Percentiles rank a stretch among this genome's conserved stretches.
Conservation (phyloP, 257 asterid genomes). For the Solanum chilense region DNA sequence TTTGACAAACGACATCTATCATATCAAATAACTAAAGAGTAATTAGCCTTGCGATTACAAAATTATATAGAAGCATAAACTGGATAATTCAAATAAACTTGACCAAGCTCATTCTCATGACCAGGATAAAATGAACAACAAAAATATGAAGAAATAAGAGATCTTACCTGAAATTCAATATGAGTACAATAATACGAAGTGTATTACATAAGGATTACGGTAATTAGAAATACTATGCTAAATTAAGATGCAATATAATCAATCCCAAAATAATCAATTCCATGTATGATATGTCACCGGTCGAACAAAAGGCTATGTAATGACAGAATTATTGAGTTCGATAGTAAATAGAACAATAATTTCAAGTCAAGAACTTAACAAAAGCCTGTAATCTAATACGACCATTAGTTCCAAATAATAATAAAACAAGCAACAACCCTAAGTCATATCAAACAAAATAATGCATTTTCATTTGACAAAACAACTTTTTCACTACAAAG, state of each 20-base stretch:
- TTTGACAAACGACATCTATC: neutral
- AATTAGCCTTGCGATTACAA: neutral
- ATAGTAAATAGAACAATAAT: neutral
- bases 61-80: neutral
- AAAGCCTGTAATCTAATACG: neutral
- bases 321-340: neutral
- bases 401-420: neutral
- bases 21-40: neutral
- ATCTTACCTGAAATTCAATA: neutral
- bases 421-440: neutral
- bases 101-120: accelerated
- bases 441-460: neutral
- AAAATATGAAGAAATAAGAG: neutral
- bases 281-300: neutral
- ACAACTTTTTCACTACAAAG: neutral
- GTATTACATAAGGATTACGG: neutral
- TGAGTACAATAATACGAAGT: neutral
- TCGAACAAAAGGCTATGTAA: neutral
- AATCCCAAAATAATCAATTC: neutral
- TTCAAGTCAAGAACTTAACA: neutral
- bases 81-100: neutral
- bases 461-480: neutral
- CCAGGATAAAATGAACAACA: neutral
- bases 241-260: neutral
- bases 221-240: neutral